Base-by-base conservation (phyloP, 495 filamentous ascomycete species). In the Annulohypoxylon bovei region DNA sequence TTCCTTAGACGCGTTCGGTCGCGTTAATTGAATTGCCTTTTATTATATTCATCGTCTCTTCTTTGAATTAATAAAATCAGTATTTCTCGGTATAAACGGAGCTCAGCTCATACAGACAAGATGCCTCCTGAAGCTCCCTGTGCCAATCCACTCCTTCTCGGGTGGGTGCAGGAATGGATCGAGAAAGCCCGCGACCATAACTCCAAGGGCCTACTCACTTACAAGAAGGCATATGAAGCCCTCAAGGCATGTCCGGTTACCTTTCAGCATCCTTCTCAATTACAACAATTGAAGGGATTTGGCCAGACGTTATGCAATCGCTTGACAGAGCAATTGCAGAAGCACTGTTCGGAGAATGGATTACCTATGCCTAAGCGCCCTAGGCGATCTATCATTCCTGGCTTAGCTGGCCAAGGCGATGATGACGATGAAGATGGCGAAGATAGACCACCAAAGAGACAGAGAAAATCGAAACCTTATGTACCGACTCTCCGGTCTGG, bases 81-180 rank as follows among this genome's bases (percentile, higher is more conserved):
- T 11, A 56, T 33, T 6, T 32, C 33, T 18, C n/a, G 20, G n/a
- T n/a, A n/a, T n/a, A n/a, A n/a, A n/a, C n/a, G n/a, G n/a, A n/a
- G n/a, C n/a, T n/a, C n/a, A n/a, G n/a, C n/a, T n/a, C n/a, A 47
- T 20, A 66, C 58, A 20, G 39, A 20, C 33, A 52, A 30, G 22
- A 77, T 77, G 75, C 63, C 75, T n/a, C 22, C 49, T 12, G 58
- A 72, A 8, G 73, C 60, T 25, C 54, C 75, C 20, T 91, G 88
- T 69, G 88, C 90, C 18, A 96, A 96, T 73, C 91, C 92, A 11
- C 82, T 94, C 30, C 84, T 94, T 4, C 83, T 94, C 49, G 78
- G 80, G 60, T 96, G 91, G 88, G 87, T 96, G 57, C 88, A 90
- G 65, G 91, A 94, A 81, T 94, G 91, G 91, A 85, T 89, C 42